A percentile compares a stretch with the other conserved stretches of the same genome.
phyloP scores from a whole-genome alignment of 2,329 filamentous ascomycete genomes.

The Davidsoniella virescens region DNA sequence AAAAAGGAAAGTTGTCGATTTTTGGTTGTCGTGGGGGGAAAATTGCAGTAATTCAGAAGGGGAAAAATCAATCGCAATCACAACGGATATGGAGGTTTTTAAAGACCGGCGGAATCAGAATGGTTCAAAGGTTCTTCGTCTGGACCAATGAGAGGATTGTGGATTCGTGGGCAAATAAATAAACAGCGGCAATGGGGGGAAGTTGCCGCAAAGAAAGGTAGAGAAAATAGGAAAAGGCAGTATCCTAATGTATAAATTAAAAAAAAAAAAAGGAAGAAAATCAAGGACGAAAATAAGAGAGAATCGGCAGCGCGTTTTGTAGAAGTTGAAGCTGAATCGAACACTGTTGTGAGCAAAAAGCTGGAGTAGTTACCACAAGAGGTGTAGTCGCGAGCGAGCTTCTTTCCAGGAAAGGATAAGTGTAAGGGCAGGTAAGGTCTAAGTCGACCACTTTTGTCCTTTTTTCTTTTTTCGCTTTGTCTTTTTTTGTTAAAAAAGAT shows the following conservation, averaged over 20 bases:
- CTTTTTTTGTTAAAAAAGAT: neutral
- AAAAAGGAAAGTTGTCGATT: neutral
- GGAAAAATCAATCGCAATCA: neutral
- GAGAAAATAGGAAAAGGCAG: neutral
- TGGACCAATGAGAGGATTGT: no score
- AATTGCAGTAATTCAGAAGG: neutral
- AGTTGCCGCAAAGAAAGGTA: neutral
- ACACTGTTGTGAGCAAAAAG: slow-evolving; percentile 4
- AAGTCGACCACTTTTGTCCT: neutral
- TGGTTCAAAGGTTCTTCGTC: no score
- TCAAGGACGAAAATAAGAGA: neutral
- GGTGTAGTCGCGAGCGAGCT: neutral
- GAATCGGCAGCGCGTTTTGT: neutral
- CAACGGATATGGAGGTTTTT: no score
- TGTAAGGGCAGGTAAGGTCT: neutral
- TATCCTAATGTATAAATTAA: no score
- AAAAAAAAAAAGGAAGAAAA: neutral
- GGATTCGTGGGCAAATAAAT: no score
- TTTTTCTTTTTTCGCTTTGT: neutral
- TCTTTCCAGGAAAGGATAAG: neutral
- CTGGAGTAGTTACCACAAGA: neutral
- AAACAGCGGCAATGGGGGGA: no score
- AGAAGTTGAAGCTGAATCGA: neutral
- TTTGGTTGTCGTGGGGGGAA: neutral
- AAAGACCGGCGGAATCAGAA: no score